These are phyloP conservation scores for Spongiforma sp. DNA, from an alignment of 1,284 basidiomycete genomes.

Conservation along the genomic window DNA sequence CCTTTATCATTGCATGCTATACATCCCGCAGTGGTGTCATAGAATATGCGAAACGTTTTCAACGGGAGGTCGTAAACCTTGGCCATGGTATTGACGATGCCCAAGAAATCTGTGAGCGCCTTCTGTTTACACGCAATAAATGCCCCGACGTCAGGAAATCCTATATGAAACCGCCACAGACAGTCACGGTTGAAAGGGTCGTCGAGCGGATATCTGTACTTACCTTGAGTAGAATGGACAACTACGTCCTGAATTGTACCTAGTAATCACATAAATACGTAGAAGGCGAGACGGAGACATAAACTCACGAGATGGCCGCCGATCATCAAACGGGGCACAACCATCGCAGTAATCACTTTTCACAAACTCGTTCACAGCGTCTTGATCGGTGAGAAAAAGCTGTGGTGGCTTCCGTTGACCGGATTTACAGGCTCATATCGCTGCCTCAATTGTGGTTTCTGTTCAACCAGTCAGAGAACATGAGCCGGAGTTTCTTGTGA, in stretches of 20 bases:
- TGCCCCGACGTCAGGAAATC: conserved; percentile 27
- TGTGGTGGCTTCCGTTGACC: too few relatives aligned
- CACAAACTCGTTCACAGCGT: too few relatives aligned
- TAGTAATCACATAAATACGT: neutral
- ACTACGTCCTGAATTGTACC: neutral
- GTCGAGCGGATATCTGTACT: too few relatives aligned
- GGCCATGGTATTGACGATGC: conserved; percentile 60
- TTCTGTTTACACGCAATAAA: conserved; percentile 55
- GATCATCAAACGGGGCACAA: neutral
- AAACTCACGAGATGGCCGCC: conserved; percentile 1
- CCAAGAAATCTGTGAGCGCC: conserved; percentile 65
- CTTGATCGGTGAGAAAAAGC: too few relatives aligned
- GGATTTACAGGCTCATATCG: too few relatives aligned
- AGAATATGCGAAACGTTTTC: conserved; percentile 83
- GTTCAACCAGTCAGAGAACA: neutral
- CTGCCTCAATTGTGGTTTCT: too few relatives aligned
- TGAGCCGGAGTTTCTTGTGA: neutral
- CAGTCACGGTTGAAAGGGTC: too few relatives aligned
- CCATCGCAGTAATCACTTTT: conserved; percentile 3
- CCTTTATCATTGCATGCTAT: conserved; percentile 96
- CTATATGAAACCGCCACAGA: conserved; percentile 32
- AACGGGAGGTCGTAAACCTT: conserved; percentile 66
- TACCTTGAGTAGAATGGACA: neutral
- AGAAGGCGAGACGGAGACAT: neutral
- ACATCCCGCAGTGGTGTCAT: conserved; percentile 79